phyloP scores from a whole-genome alignment of 192 early-diverging fungal species.

The Chytriomyces sp. region DNA sequence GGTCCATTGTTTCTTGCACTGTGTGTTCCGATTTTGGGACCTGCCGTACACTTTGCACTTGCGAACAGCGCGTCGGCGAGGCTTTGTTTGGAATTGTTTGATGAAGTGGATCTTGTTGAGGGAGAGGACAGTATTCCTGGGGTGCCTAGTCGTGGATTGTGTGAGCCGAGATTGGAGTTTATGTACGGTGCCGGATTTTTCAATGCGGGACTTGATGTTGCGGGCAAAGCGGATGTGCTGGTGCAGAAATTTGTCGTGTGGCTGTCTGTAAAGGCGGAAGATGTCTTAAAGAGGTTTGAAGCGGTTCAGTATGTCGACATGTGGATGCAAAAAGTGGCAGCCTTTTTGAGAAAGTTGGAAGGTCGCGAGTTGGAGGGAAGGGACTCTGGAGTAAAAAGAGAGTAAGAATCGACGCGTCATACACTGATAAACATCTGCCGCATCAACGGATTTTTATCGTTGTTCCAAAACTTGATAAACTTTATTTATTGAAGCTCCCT shows the following conservation, averaged over 20 bases:
- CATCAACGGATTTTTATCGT: too few species aligned
- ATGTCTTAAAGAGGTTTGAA: not conserved
- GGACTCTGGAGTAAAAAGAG: too few species aligned
- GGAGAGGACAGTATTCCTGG: not conserved
- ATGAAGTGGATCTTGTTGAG: constrained; percentile 32
- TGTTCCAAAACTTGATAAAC: too few species aligned
- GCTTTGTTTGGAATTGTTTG: constrained; percentile 44
- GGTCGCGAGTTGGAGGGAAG: not conserved
- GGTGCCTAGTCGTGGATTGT: not conserved
- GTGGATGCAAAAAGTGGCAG: not conserved
- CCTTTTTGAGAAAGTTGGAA: not conserved
- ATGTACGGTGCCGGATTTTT: not conserved
- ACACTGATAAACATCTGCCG: too few species aligned
- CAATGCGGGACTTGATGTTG: not conserved
- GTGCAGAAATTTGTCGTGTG: not conserved
- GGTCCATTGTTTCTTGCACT: constrained; percentile 40
- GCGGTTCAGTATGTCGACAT: not conserved
- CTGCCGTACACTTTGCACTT: constrained; percentile 43
- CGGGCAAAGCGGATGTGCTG: not conserved
- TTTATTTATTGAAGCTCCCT: too few species aligned
- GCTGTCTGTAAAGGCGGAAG: not conserved
- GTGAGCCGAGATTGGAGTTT: not conserved
- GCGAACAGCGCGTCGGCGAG: constrained; percentile 39
- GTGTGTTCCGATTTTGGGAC: constrained; percentile 43
- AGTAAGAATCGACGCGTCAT: too few species aligned